Percentiles rank a stretch among this genome's conserved stretches.
Evolutionary conservation across 2,329 filamentous ascomycete species (phyloP).

Genomic region (Blastomyces emzantsi): DNA sequence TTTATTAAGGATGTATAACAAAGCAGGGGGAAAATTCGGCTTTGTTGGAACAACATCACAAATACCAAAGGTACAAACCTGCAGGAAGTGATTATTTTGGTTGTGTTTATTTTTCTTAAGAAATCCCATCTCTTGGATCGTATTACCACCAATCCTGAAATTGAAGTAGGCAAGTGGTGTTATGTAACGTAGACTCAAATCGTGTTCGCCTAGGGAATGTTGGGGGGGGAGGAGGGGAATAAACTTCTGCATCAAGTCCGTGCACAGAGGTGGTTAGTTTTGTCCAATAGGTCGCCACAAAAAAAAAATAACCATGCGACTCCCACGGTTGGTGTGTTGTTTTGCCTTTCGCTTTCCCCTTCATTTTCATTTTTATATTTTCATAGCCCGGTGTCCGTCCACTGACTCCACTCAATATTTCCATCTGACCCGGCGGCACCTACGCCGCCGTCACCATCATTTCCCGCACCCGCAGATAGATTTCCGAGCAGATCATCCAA

Average conservation of each 20-base stretch:
- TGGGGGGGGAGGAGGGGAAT: background rate
- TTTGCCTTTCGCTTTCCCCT: background rate
- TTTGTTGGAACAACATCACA: background rate
- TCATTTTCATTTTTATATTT: background rate
- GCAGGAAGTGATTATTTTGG: background rate
- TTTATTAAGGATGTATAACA: background rate
- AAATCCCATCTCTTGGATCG: background rate
- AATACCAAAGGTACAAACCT: background rate
- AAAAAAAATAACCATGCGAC: background rate
- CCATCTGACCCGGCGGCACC: background rate
- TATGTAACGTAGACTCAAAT: background rate
- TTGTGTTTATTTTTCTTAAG: background rate
- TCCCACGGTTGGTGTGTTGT: background rate
- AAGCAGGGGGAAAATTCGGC: background rate
- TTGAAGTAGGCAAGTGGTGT: background rate
- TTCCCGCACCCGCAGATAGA: background rate
- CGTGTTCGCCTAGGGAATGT: background rate
- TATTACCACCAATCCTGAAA: background rate
- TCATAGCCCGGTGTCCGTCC: slow-evolving; percentile 29
- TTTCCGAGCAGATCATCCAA: slow-evolving; percentile 37
- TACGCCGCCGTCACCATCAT: background rate
- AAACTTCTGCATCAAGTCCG: background rate
- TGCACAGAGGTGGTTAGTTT: background rate
- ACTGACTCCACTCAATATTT: slow-evolving; percentile 30
- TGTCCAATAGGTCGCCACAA: background rate